Base-by-base conservation (phyloP, 257 asterid genomes). In the Prunella vulgaris region DNA sequence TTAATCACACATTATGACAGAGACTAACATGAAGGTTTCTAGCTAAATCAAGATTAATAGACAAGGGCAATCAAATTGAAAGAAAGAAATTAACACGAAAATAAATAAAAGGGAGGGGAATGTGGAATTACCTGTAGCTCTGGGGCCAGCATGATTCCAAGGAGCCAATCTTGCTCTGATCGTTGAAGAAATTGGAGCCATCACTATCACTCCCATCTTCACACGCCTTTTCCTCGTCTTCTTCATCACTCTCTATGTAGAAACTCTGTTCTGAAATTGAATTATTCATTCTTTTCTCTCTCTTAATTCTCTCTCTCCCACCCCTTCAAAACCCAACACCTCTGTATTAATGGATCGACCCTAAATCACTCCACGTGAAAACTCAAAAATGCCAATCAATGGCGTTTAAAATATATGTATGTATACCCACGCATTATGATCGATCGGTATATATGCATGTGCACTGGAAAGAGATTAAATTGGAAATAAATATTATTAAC, bases 201-300 rank as follows among this genome's bases (percentile, higher is more conserved):
- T 93, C 96, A 1, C 90, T 80, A 65, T 87, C 94, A 79, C 81
- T 87, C 40, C 94, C 85, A 20, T 75, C 68, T 22, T 70, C 88
- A 22, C 42, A 60, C 8, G 59, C 82, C 77, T 80, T 80, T 77
- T 87, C 89, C 66, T 78, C 89, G 33, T 85, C 92, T 15, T 93
- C 98, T 18, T 87, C 99, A 21, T 90, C 97, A 51, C 94, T 90
- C 37, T 93, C 99, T 10, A 88, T 79, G 80, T 76, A 84, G 66
- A 93, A 88, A 72, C 89, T 83, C 79, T 79, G 95, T 1, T 90
- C 97, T 0, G 99, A 93, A 0, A 79, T 74, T 1, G 95, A 93
- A 64, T 84, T 87, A 84, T 86, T 85, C 99, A 93, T 93, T 28
- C 8, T 51, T n/a, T n/a, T n/a, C n/a, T n/a, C n/a, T n/a, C n/a